Percentiles rank a stretch among this genome's conserved stretches.
phyloP scores from a whole-genome alignment of 1,284 basidiomycete species.

The Takashimella tepidaria region DNA sequence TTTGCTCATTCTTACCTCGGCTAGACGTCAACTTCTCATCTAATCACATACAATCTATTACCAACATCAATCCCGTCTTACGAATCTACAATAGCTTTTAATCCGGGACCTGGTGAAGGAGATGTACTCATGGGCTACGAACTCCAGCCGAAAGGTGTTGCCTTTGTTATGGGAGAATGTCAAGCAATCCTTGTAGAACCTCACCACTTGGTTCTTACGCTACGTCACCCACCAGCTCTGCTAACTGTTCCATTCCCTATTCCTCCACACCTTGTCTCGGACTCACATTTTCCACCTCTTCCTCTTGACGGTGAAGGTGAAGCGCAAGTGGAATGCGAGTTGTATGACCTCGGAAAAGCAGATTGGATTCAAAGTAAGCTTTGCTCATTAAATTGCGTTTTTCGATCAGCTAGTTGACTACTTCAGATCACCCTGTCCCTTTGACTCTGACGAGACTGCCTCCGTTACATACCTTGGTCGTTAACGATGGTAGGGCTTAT shows the following conservation, averaged over 20 bases:
- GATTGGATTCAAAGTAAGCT: constrained; percentile 28
- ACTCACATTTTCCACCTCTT: constrained; percentile 38
- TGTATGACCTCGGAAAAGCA: constrained; percentile 34
- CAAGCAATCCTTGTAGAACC: constrained; percentile 26
- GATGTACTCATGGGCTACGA: constrained; percentile 72
- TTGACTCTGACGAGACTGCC: constrained; percentile 25
- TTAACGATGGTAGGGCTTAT: constrained; percentile 47
- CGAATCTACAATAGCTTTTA: constrained; percentile 4
- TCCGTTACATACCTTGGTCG: constrained; percentile 39
- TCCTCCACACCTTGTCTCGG: constrained; percentile 26
- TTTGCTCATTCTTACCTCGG: background rate
- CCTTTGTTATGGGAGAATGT: constrained; percentile 34
- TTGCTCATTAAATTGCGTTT: background rate
- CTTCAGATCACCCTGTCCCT: constrained; percentile 10
- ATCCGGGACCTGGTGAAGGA: constrained; percentile 71
- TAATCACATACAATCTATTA: constrained; percentile 67
- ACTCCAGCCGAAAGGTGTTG: constrained; percentile 57
- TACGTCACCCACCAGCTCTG: constrained; percentile 36
- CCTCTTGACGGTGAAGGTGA: constrained; percentile 40
- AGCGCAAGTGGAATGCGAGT: constrained; percentile 39
- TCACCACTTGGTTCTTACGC: constrained; percentile 32
- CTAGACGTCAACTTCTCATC: constrained; percentile 69
- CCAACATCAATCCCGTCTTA: constrained; percentile 53
- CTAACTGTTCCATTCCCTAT: constrained; percentile 37
- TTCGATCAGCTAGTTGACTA: constrained; percentile 1